Base-by-base conservation (phyloP, 1,284 basidiomycete genomes). In the Kalmanozyma brasiliensis region DNA sequence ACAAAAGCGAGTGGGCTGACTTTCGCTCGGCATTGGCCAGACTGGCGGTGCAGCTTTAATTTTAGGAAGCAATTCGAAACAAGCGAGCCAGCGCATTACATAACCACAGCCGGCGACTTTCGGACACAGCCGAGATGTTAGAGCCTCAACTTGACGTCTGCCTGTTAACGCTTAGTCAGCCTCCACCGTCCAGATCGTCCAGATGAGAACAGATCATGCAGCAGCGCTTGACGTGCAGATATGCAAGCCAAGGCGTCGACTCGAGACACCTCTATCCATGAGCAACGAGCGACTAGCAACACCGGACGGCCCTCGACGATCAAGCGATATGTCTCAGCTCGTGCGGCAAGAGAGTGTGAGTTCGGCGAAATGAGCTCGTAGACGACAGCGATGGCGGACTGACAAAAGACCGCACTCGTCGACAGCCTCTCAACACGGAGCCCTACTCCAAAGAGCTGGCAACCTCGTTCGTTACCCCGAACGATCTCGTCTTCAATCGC, bases 371-470 rank as follows among this genome's bases (percentile, higher is more conserved):
- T n/a, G n/a, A n/a, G n/a, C n/a, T n/a, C n/a, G n/a, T n/a, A n/a
- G 26, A 11, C 26, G 26, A 29, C 26, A 11, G 26, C 26, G 11
- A 29, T 11, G 7, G 26, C 26, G 6, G 17, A 29, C 34, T 49
- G 40, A 43, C 40, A 37, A 14, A n/a, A 6, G 1, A 10, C n/a
- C 19, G 9, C 7, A 35, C 1, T 17, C 8, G 30, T 23, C 8
- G 20, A 45, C 46, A 64, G 52, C 72, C 72, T 23, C 38, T 76
- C 24, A 76, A 76, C 52, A 64, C 71, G 6, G 73, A 76, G 42
- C 59, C 70, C 9, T 30, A 37, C 40, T 51, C 46, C 2, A 34
- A 48, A 35, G 40, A 41, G 14, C 46, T 74, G 13, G 44, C 40
- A 14, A 37, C 30, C 22, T 38, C 48, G 3, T 68, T 56, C 58